Conservation (phyloP, 202 grass and related monocot genomes). For the Panicum hallii region DNA sequence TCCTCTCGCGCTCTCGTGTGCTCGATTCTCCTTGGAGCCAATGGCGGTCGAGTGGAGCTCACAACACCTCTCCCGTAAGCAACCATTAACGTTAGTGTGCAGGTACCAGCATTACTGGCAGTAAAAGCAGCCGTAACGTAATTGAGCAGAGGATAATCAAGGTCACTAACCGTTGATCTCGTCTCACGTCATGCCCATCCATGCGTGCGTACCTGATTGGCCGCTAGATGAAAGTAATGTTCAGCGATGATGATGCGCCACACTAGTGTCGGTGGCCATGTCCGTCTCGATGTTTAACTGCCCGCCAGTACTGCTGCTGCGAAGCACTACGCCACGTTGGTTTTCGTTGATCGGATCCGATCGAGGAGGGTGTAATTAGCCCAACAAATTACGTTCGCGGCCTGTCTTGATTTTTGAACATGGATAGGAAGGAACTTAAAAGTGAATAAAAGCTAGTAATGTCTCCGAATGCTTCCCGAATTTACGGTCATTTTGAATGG, state of each 20-base stretch:
- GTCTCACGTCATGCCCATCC: neutral
- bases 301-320: neutral
- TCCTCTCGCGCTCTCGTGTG: neutral
- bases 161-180: neutral
- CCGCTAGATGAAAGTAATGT: neutral
- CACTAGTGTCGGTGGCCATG: too few relatives aligned
- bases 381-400: neutral
- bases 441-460: neutral
- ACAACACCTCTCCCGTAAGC: neutral
- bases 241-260: neutral
- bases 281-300: constrained; percentile 15
- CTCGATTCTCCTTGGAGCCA: neutral
- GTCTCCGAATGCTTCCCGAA: neutral
- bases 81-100: neutral
- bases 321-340: neutral
- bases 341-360: neutral
- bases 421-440: neutral
- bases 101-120: neutral
- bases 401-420: too few relatives aligned
- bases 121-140: constrained; percentile 24
- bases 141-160: neutral
- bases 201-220: neutral
- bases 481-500: neutral
- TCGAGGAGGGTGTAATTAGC: neutral
- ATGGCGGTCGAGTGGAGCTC: neutral